Base-by-base conservation (phyloP, 2,329 filamentous ascomycete species). In the Purpureocillium takamizusanense region DNA sequence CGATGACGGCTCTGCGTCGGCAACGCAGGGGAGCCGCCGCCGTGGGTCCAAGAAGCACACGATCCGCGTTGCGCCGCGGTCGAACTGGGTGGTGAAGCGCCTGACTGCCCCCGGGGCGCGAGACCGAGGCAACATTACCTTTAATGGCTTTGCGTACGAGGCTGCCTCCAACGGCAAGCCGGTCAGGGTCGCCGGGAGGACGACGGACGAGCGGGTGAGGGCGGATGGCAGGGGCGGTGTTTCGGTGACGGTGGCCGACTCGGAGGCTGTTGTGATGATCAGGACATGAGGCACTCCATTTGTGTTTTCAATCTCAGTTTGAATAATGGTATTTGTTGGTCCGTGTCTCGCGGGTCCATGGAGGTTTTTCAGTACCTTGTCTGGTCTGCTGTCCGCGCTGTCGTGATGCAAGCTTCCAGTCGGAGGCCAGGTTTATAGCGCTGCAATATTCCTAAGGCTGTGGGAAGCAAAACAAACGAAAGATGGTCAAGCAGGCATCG, bases 61-160 rank as follows among this genome's bases (percentile, higher is more conserved):
- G 3, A 27, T 49, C 35, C 18, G 38, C 15, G 44, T 49, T 3
- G 35, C 29, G 11, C 37, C 41, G 16, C 17, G 33, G 2, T 47
- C 44, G 8, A 31, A 18, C 3, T 46, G 48, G 46, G 36, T 21
- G 1, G 41, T 44, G 1, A 36, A 48, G 42, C 38, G 42, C 9
- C 44, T 50, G n/a, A 41, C 41, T 13, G 48, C 49, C 2, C 31
- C 41, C 5, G 42, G 46, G 2, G 46, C 46, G 5, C 37, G 41
- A 3, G 44, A 39, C 16, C 42, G 41, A 37, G 39, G 45, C 2
- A 45, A 45, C 7, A 16, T 49, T 8, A 49, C 46, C 2, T 50
- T 46, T 13, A 49, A 46, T 11, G 46, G 49, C 4, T 44, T 38
- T 29, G 41, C 40, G 3, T 50, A 50, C 31, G 46, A 50, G 36